Evolutionary conservation across 768 basidiomycete species (phyloP).

Genomic region (Termitomyces sp.): DNA sequence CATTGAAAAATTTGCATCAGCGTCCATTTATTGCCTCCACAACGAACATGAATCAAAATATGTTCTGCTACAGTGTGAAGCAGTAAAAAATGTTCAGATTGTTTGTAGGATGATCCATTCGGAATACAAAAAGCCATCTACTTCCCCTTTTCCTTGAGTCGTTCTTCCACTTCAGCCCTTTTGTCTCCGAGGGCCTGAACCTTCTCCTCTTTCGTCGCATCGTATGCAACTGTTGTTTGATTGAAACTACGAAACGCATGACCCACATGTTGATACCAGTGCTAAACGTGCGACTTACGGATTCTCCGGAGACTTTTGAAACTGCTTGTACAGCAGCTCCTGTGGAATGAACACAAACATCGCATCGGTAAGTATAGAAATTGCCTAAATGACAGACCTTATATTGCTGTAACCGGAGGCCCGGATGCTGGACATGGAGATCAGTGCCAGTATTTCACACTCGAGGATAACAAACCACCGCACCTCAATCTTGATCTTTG

Average conservation of each 20-base stretch:
- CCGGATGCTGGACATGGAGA: slow-evolving; percentile 60
- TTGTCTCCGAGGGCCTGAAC: slow-evolving; percentile 67
- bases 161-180: slow-evolving; percentile 57
- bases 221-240: slow-evolving; percentile 71
- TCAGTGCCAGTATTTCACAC: not conserved
- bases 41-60: not conserved
- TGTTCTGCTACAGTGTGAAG: not conserved
- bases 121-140: not conserved
- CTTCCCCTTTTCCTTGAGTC: slow-evolving; percentile 45
- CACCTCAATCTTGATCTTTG: slow-evolving; percentile 71
- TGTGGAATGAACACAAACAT: slow-evolving; percentile 21
- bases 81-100: not conserved
- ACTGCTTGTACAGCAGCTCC: slow-evolving; percentile 88
- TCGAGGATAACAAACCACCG: slow-evolving; percentile 11
- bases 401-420: slow-evolving; percentile 87
- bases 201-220: slow-evolving; percentile 85
- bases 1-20: not conserved
- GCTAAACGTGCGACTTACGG: slow-evolving; percentile 48
- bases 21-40: not conserved
- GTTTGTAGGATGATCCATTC: not conserved
- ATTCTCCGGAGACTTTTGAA: slow-evolving; percentile 95
- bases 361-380: slow-evolving; percentile 1
- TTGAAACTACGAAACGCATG: slow-evolving; percentile 57
- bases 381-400: slow-evolving; percentile 35
- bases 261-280: not conserved